Percentiles rank a stretch among this genome's conserved stretches.
phyloP scores from a whole-genome alignment of 495 filamentous ascomycete genomes.

The Xanthoparmelia taractica region DNA sequence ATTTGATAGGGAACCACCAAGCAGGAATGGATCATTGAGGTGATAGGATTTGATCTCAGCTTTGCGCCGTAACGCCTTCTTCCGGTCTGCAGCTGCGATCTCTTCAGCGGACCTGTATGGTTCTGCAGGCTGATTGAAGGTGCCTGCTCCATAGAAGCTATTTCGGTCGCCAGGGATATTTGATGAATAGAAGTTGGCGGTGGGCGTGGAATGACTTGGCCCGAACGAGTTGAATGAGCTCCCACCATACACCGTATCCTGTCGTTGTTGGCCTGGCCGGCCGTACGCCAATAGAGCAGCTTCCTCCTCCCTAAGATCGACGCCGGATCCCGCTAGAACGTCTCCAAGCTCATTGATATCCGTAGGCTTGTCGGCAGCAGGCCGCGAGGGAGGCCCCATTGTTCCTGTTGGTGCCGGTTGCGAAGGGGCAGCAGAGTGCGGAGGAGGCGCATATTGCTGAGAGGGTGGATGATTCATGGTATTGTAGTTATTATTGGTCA shows the following conservation, averaged over 20 bases:
- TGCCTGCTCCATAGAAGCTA: constrained; percentile 53
- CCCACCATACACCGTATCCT: constrained; percentile 17
- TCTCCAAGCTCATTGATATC: constrained; percentile 70
- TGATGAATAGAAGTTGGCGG: constrained; percentile 43
- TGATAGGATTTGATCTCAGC: constrained; percentile 48
- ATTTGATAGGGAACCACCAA: constrained; percentile 41
- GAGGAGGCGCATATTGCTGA: constrained; percentile 1
- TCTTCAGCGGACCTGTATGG: constrained; percentile 39
- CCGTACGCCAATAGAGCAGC: constrained; percentile 58
- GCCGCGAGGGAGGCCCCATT: constrained; percentile 78
- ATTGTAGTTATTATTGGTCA: constrained; percentile 16
- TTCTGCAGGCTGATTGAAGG: constrained; percentile 43
- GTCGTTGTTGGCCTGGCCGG: constrained; percentile 30
- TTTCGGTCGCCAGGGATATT: constrained; percentile 39
- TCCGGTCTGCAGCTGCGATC: constrained; percentile 45
- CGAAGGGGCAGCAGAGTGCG: neutral
- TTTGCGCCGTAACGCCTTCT: constrained; percentile 37
- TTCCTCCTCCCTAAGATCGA: constrained; percentile 79
- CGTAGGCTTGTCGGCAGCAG: constrained; percentile 52
- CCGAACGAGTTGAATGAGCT: constrained; percentile 36
- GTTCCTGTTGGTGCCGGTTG: constrained; percentile 39
- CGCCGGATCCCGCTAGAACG: constrained; percentile 67
- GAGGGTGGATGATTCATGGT: constrained; percentile 15
- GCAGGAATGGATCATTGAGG: constrained; percentile 53
- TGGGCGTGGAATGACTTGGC: constrained; percentile 37